phyloP scores from a whole-genome alignment of 2,329 filamentous ascomycete species.

The Ustulina deusta region DNA sequence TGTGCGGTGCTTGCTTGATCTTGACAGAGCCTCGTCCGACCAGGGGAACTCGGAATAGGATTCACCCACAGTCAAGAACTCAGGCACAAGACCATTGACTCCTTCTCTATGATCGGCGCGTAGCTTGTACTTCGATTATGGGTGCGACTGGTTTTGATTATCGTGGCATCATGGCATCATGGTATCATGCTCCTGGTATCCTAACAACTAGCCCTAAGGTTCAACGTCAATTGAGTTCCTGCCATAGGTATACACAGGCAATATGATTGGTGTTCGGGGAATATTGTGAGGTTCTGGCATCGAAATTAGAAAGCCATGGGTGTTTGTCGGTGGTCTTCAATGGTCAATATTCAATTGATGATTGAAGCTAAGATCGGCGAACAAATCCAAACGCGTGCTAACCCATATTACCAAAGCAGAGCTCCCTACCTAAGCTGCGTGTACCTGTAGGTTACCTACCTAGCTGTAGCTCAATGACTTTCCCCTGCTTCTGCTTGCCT shows the following conservation, averaged over 20 bases:
- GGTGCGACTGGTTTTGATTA: too few relatives aligned
- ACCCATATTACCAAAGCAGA: neutral
- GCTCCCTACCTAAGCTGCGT: neutral
- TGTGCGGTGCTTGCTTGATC: neutral
- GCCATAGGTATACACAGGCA: neutral
- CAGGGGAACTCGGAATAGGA: neutral
- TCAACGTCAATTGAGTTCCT: neutral
- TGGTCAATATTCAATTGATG: neutral
- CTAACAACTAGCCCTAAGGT: too few relatives aligned
- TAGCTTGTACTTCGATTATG: conserved; percentile 3
- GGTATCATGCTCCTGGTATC: too few relatives aligned
- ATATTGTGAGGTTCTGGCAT: too few relatives aligned
- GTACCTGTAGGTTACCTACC: neutral
- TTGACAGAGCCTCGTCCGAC: conserved; percentile 7
- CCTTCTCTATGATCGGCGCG: neutral
- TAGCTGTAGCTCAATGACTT: too few relatives aligned
- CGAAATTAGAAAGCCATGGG: too few relatives aligned
- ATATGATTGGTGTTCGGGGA: too few relatives aligned
- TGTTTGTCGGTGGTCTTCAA: too few relatives aligned
- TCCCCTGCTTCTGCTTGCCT: conserved; percentile 22
- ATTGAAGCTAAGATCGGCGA: conserved; percentile 5
- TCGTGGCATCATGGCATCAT: too few relatives aligned
- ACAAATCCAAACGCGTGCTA: neutral
- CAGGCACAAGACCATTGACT: neutral
- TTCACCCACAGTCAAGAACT: neutral